These are phyloP conservation scores for Pinus taeda DNA, from an alignment of 75 land plant species.

Conservation along the genomic window DNA sequence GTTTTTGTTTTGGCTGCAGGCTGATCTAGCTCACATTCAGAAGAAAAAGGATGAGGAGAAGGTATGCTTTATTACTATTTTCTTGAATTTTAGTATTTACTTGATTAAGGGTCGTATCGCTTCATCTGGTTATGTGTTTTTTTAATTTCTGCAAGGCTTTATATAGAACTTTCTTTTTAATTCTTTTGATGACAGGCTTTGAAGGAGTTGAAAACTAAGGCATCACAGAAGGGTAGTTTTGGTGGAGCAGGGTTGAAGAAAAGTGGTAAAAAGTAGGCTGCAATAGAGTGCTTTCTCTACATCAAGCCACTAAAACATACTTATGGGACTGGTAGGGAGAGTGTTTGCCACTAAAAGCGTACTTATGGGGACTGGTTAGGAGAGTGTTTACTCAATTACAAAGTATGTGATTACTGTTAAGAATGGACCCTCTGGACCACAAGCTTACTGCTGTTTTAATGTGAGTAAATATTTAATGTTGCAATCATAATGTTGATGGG, in stretches of 20 bases:
- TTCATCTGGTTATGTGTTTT: background rate
- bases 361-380: background rate
- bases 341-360: background rate
- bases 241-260: constrained; percentile 89
- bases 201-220: constrained; percentile 81
- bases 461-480: no score
- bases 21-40: constrained; percentile 64
- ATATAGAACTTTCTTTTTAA: background rate
- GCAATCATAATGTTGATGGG: no score
- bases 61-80: constrained; percentile 23
- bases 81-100: background rate
- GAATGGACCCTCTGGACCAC: no score
- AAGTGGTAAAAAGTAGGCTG: constrained; percentile 75
- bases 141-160: background rate
- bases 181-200: constrained; percentile 46
- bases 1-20: constrained; percentile 27
- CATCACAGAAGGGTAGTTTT: constrained; percentile 74
- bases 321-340: no score
- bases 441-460: no score
- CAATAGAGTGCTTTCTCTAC: background rate
- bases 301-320: background rate
- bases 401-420: background rate
- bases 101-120: background rate
- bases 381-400: constrained; percentile 1
- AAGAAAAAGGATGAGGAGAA: constrained; percentile 97